phyloP scores from a whole-genome alignment of 345 rosid genomes.

The Rubroshorea leprosula region DNA sequence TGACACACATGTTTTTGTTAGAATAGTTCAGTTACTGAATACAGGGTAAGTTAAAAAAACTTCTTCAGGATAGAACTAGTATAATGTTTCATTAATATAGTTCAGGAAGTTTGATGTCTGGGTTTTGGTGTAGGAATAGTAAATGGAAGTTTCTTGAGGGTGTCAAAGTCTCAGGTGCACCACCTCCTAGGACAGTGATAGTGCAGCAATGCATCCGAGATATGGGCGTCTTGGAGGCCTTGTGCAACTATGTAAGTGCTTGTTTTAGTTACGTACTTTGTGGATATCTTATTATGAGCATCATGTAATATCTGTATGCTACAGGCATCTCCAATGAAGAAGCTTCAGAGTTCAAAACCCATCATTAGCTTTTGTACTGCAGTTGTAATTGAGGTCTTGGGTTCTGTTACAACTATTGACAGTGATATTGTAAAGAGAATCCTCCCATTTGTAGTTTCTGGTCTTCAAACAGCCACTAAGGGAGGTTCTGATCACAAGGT shows the following conservation, averaged over 20 bases:
- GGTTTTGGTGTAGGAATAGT: constrained; percentile 46
- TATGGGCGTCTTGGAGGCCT: constrained; percentile 67
- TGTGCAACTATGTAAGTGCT: constrained; percentile 77
- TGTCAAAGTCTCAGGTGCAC: constrained; percentile 80
- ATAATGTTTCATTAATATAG: background rate
- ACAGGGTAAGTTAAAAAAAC: constrained; percentile 44
- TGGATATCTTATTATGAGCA: constrained; percentile 6
- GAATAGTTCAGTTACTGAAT: constrained; percentile 66
- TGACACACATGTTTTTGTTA: constrained; percentile 81
- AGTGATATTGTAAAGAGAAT: constrained; percentile 68
- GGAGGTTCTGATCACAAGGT: constrained; percentile 80
- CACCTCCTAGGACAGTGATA: constrained; percentile 70
- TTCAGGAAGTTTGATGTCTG: constrained; percentile 11
- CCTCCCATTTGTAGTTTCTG: constrained; percentile 70
- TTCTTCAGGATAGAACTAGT: background rate
- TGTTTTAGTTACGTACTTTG: constrained; percentile 12
- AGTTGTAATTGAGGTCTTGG: constrained; percentile 68
- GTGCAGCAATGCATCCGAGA: constrained; percentile 91
- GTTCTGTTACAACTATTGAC: constrained; percentile 49
- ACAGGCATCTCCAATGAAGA: constrained; percentile 71
- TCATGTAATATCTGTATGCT: constrained; percentile 17
- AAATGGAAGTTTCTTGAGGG: constrained; percentile 91
- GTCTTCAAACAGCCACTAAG: constrained; percentile 54
- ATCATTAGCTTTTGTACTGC: constrained; percentile 74
- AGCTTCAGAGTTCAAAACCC: constrained; percentile 55